Evolutionary conservation across 2,329 filamentous ascomycete genomes (phyloP), one percentile per base, ranked within the genome.

Genomic region (Drechslerella dactyloides): DNA sequence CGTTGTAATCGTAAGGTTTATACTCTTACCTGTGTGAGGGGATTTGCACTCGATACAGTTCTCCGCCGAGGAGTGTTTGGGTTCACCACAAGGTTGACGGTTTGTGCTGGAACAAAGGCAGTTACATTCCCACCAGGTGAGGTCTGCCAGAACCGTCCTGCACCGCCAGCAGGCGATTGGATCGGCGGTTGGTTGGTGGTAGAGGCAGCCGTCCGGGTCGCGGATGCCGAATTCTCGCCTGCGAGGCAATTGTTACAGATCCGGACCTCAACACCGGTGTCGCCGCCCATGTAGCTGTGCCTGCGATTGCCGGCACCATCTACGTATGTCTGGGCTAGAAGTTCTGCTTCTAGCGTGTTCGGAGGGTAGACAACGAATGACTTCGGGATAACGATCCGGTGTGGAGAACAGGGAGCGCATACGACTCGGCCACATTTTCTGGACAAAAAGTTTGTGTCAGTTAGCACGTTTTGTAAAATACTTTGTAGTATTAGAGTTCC

Each of bases 361-460:
- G 76, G 74, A 37, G 76, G 75, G 17, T 72, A 72, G 15, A 77
- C 76, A 17, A 77, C 74, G 51, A 74, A 77, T n/a, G 75, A 75
- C 57, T 72, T 75, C 1, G 76, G 76, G 24, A 77, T 76, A 10
- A 64, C 75, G 52, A 77, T 76, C 35, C 76, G 73, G 51, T 77
- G 74, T 1, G 76, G 75, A 5, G 76, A 77, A 55, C 76, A 77
- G 27, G 74, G 50, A 24, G 75, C 75, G 68, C 76, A 77, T 2
- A 77, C 76, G 30, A 77, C 76, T 11, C 76, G 76, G 35, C 76
- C 76, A 58, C 76, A 77, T 75, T 77, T 77, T 44, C 66, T 70
- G 46, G 21, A 24, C 15, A 27, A 8, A 6, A 33, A n/a, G 40
- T 56, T 37, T 44, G 40, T 46, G 4, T 35, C 4, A 30, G 44